phyloP scores from a whole-genome alignment of 2,329 filamentous ascomycete species.

The Trichoderma sp. region DNA sequence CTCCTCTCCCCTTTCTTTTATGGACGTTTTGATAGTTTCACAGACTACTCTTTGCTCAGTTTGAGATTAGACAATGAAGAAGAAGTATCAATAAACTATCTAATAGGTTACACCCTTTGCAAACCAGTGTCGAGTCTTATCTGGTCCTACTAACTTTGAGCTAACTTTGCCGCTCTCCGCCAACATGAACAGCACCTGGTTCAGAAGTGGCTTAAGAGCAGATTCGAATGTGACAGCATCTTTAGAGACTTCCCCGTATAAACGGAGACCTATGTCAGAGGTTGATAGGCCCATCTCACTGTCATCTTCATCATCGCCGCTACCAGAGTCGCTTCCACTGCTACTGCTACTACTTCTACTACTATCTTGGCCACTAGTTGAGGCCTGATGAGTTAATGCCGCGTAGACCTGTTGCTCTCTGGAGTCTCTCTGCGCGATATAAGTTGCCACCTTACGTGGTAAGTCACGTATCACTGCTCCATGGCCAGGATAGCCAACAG shows the following conservation, averaged over 20 bases:
- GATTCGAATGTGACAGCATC: neutral
- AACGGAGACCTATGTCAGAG: neutral
- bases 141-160: neutral
- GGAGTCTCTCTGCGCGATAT: neutral
- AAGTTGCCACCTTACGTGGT: conserved; percentile 22
- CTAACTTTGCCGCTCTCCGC: neutral
- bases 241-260: neutral
- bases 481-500: conserved; percentile 61
- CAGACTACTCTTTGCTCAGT: neutral
- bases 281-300: neutral
- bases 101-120: neutral
- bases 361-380: neutral
- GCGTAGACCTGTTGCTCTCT: neutral
- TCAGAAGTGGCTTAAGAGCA: neutral
- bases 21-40: neutral
- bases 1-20: neutral
- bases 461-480: conserved; percentile 60
- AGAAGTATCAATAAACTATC: neutral
- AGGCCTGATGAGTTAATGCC: neutral
- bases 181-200: neutral
- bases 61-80: neutral
- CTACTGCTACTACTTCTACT: no score
- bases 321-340: neutral
- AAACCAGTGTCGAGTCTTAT: neutral
- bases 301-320: neutral